These are phyloP conservation scores for Fusarium equiseti DNA, from an alignment of 2,329 filamentous ascomycete species.

Conservation along the genomic window DNA sequence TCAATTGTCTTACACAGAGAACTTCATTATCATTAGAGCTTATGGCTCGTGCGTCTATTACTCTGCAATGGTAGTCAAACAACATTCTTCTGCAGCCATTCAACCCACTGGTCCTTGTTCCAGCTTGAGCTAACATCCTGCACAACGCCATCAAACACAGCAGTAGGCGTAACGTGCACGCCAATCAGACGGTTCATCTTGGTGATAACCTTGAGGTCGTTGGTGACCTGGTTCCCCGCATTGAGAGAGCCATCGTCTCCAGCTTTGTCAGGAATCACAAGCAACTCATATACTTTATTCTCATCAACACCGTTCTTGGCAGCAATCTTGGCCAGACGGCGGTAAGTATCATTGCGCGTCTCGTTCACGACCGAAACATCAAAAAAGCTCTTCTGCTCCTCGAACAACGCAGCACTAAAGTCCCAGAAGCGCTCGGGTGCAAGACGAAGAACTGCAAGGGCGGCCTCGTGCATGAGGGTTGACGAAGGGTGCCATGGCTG, in stretches of 20 bases:
- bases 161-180: constrained; percentile 91
- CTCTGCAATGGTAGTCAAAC: constrained; percentile 48
- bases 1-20: constrained; percentile 1
- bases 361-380: constrained; percentile 88
- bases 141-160: constrained; percentile 87
- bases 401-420: constrained; percentile 76
- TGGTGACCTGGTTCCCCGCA: constrained; percentile 82
- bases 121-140: constrained; percentile 85
- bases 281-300: constrained; percentile 74
- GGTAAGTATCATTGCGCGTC: constrained; percentile 85
- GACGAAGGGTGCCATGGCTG: constrained; percentile 96
- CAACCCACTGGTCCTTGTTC: constrained; percentile 83
- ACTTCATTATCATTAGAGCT: constrained; percentile 26
- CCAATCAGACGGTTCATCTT: constrained; percentile 84
- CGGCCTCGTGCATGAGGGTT: constrained; percentile 85
- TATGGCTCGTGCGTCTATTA: neutral
- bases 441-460: constrained; percentile 79
- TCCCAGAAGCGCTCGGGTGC: constrained; percentile 81
- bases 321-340: constrained; percentile 81
- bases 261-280: constrained; percentile 77
- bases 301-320: constrained; percentile 76
- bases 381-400: constrained; percentile 81
- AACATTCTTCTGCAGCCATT: constrained; percentile 76
- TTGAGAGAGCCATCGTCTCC: constrained; percentile 78
- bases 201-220: constrained; percentile 85